These are phyloP conservation scores for Drechslerella coelobrocha DNA, from an alignment of 2,329 filamentous ascomycete genomes.

Conservation along the genomic window DNA sequence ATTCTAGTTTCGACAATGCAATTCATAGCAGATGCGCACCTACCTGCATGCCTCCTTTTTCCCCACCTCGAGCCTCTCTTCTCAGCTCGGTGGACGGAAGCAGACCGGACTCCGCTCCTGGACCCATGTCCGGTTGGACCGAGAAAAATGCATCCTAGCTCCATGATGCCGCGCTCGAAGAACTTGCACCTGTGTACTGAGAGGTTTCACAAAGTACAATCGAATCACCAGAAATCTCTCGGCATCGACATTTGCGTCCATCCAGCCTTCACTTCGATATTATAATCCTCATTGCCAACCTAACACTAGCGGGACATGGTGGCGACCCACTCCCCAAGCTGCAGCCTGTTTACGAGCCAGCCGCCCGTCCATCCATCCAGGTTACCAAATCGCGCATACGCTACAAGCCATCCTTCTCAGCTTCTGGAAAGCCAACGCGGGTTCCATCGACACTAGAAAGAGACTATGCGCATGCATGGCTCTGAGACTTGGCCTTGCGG, in stretches of 20 bases:
- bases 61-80: neutral
- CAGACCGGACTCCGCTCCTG: neutral
- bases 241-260: neutral
- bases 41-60: no score
- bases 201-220: neutral
- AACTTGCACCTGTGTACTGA: neutral
- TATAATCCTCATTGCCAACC: conserved; percentile 12
- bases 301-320: conserved; percentile 33
- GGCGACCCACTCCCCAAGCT: conserved; percentile 45
- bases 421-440: neutral
- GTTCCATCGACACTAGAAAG: neutral
- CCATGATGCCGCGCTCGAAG: neutral
- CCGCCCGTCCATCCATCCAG: no score
- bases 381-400: neutral
- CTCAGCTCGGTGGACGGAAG: neutral
- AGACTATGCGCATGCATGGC: neutral
- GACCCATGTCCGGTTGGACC: neutral
- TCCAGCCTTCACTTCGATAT: neutral
- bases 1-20: no score
- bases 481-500: neutral
- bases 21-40: no score
- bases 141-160: no score
- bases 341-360: conserved; percentile 11
- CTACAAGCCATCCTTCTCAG: neutral
- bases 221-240: neutral